Percentiles rank a stretch among this genome's conserved stretches.
phyloP scores from a whole-genome alignment of 2,329 filamentous ascomycete genomes.

The Periglandula ipomoeae region DNA sequence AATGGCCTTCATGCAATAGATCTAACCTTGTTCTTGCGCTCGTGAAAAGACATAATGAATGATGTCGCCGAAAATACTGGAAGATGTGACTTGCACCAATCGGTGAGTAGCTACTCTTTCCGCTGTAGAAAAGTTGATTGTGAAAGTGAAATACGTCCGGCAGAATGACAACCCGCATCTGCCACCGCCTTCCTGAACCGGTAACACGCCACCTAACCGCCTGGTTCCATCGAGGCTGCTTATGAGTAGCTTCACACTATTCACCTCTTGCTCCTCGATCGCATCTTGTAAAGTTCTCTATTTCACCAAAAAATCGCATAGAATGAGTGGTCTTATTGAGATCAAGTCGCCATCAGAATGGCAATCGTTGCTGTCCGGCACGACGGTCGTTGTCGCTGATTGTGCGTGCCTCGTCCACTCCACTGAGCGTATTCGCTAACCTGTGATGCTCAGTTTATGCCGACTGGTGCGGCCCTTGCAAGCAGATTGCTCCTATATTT shows the following conservation, averaged over 20 bases:
- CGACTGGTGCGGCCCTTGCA: conserved; percentile 42
- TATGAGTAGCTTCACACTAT: too few relatives aligned
- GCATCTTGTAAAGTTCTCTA: not conserved
- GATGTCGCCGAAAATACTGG: not conserved
- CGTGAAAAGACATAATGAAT: conserved; percentile 22
- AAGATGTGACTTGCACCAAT: not conserved
- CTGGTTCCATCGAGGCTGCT: not conserved
- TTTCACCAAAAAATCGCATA: conserved; percentile 1
- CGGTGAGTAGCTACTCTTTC: not conserved
- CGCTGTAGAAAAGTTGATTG: conserved; percentile 13
- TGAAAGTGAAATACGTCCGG: conserved; percentile 14
- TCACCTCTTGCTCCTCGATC: not conserved
- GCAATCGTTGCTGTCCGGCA: conserved; percentile 59
- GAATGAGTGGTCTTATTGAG: conserved; percentile 38
- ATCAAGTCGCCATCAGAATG: conserved; percentile 64
- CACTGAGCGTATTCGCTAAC: not conserved
- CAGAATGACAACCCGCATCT: conserved; percentile 14
- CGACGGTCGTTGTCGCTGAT: conserved; percentile 77
- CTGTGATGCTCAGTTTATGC: conserved; percentile 64
- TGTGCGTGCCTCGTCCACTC: conserved; percentile 48
- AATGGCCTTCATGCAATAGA: not conserved
- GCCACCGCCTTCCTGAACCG: conserved; percentile 13
- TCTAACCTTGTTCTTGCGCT: conserved; percentile 23
- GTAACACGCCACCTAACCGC: conserved; percentile 3
- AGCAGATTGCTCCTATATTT: conserved; percentile 37